Evolutionary conservation across 176 grass and related monocot species (phyloP).

Genomic region (Bothriochloa decipiens): DNA sequence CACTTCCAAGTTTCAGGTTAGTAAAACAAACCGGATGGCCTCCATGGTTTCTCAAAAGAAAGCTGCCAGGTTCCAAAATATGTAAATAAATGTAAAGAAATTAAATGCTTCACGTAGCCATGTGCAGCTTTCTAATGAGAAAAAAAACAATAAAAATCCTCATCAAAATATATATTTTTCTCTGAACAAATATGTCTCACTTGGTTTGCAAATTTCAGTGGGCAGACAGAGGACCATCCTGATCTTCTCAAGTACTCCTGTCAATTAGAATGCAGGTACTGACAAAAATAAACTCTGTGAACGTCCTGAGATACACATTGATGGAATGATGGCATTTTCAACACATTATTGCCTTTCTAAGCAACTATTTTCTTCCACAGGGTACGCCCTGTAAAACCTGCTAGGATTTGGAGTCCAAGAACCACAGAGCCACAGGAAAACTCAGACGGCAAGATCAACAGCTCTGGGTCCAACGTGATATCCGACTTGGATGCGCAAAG

Average conservation of each 20-base stretch:
- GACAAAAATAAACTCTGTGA: conserved; percentile 10
- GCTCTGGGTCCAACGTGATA: neutral
- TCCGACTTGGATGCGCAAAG: conserved; percentile 45
- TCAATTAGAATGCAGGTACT: conserved; percentile 83
- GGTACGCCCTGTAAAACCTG: conserved; percentile 64
- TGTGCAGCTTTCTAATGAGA: neutral
- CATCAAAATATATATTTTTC: neutral
- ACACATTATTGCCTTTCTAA: conserved; percentile 27
- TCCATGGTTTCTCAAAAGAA: conserved; percentile 32
- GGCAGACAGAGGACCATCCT: conserved; percentile 68
- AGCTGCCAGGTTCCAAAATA: neutral
- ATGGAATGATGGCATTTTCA: neutral
- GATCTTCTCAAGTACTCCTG: conserved; percentile 95
- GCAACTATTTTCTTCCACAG: conserved; percentile 43
- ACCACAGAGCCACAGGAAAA: conserved; percentile 23
- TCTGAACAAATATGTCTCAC: conserved; percentile 30
- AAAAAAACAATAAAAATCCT: conserved; percentile 13
- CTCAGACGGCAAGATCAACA: conserved; percentile 30
- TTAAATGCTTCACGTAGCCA: neutral
- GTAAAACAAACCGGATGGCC: conserved; percentile 21
- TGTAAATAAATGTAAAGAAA: neutral
- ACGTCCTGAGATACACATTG: conserved; percentile 10
- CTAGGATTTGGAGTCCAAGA: conserved; percentile 61
- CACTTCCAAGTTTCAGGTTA: conserved; percentile 97
- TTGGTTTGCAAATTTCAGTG: conserved; percentile 67